These are phyloP conservation scores for Sporothrix mexicana DNA, from an alignment of 2,329 filamentous ascomycete genomes.

Conservation along the genomic window DNA sequence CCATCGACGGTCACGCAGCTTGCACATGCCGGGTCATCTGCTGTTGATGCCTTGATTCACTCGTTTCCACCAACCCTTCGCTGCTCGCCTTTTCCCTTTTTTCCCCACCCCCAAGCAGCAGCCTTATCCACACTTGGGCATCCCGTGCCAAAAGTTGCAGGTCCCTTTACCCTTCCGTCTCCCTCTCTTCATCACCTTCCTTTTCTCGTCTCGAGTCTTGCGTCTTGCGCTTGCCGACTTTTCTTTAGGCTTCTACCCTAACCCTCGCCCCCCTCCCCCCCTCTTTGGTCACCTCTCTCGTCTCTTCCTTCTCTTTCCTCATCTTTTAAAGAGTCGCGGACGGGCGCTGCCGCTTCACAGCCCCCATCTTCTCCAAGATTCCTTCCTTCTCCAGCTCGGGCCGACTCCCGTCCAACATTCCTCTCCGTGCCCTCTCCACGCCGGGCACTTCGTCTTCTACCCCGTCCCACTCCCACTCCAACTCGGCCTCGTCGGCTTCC, in stretches of 20 bases:
- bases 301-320: background rate
- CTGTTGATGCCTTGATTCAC: conserved; percentile 34
- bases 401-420: conserved; percentile 83
- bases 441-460: conserved; percentile 27
- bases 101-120: conserved; percentile 27
- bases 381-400: conserved; percentile 66
- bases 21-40: conserved; percentile 30
- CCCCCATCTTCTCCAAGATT: conserved; percentile 83
- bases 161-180: background rate
- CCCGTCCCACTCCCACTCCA: too few relatives aligned
- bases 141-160: conserved; percentile 13
- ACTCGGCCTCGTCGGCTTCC: conserved; percentile 43
- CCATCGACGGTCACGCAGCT: conserved; percentile 6
- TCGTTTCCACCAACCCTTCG: conserved; percentile 25
- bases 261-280: conserved; percentile 22
- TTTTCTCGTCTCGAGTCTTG: background rate
- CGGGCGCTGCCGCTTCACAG: conserved; percentile 78
- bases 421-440: conserved; percentile 71
- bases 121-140: conserved; percentile 26
- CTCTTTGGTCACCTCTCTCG: background rate
- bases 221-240: too few relatives aligned
- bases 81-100: conserved; percentile 7
- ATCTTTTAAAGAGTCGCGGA: conserved; percentile 49
- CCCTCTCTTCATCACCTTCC: background rate
- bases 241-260: conserved; percentile 24